A percentile compares a stretch with the other conserved stretches of the same genome.
Conservation (phyloP, 805 yeast genomes). For the Sugiyamaella qingdaonensis region DNA sequence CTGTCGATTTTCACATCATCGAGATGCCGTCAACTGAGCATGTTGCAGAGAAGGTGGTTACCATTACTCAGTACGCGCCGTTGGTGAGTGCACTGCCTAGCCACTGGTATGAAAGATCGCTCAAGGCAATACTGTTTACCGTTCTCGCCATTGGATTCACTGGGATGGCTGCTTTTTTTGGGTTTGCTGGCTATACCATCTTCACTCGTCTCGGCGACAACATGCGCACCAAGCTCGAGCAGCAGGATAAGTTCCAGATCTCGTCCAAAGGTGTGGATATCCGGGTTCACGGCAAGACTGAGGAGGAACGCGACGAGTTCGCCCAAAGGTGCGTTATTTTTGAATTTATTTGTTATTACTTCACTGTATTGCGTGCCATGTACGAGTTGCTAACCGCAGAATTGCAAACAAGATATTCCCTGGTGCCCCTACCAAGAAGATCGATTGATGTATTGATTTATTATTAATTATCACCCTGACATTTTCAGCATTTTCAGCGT, state of each 20-base stretch:
- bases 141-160: constrained; percentile 10
- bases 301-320: constrained; percentile 11
- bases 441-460: not conserved
- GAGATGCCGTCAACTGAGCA: not conserved
- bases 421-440: constrained; percentile 5
- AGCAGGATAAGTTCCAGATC: constrained; percentile 17
- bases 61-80: constrained; percentile 1
- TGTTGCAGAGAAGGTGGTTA: constrained; percentile 5
- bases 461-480: not conserved
- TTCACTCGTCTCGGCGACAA: constrained; percentile 8
- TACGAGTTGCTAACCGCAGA: not conserved
- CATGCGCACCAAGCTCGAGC: constrained; percentile 15
- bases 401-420: constrained; percentile 9
- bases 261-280: constrained; percentile 16
- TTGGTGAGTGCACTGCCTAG: not conserved
- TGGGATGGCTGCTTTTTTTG: constrained; percentile 13
- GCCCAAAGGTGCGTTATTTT: constrained; percentile 18
- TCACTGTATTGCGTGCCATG: not conserved
- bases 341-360: not conserved
- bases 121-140: not conserved
- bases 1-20: too few species aligned
- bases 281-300: constrained; percentile 11
- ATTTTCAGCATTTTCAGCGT: too few species aligned
- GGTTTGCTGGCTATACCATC: constrained; percentile 17
- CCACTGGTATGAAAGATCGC: not conserved